Evolutionary conservation across 1,139 yeast genomes (phyloP), one percentile per base, ranked within the genome.

Genomic region (Candida albicans): DNA sequence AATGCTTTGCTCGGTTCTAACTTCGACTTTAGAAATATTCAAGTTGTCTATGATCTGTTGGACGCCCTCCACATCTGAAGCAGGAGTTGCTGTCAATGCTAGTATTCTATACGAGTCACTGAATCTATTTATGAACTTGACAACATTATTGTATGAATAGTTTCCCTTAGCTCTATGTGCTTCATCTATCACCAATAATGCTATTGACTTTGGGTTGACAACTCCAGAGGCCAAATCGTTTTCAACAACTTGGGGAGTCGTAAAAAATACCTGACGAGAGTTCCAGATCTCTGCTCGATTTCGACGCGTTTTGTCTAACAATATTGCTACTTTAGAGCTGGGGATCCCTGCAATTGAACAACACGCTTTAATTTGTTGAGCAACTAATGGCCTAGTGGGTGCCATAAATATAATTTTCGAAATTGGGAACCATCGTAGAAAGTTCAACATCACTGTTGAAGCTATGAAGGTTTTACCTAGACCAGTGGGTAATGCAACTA

Each of bases 381-480:
- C 93, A n/a, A 95, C 99, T 47, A 95, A 73, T 0, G 99, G 99
- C 52, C 90, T 75, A 0, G 99, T 95, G 0, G 99, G 99, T 0
- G 99, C 99, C 84, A 93, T 84, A 59, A 95, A 95, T 5, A 95
- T 78, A 51, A 93, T 81, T 58, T 90, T 93, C 4, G 90, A 81
- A 11, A 68, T 64, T 8, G 79, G 79, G 40, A 84, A 87, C 99
- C 99, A 95, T 40, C 96, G 68, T 54, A 79, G 82, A 65, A 79
- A 95, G 59, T 95, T 95, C 45, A 91, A 73, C 89, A 95, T 95
- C 26, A 93, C 95, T 0, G 96, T 85, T 35, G 95, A 83, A 1
- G 99, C 98, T 56, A 95, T 90, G 53, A 95, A 90, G 0, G 99
- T 95, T 65, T 95, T 95, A 38, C 99, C 99, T 61, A 91, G 73